Base-by-base conservation (phyloP, 2,329 filamentous ascomycete species). In the Epichloe festucae region DNA sequence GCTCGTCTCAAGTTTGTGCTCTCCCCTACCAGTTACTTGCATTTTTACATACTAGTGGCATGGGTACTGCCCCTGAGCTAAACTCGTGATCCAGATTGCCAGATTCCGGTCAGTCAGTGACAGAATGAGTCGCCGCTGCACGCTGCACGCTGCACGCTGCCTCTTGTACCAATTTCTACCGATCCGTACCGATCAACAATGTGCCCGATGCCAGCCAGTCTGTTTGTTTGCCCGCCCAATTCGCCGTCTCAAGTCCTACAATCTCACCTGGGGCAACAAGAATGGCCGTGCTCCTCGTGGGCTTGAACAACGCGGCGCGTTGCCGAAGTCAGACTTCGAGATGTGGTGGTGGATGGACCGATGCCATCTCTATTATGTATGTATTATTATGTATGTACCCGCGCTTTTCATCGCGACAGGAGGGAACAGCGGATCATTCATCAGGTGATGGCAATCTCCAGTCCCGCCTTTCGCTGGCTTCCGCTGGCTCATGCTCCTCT, bases 1-100 rank as follows among this genome's bases (percentile, higher is more conserved):
- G 55, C 51, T 58, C 60, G 65, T 67, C 65, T 67, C 65, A 66
- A 58, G 36, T 52, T 60, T 58, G 53, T 56, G 34, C 17, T 10
- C 31, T n/a, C 39, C 44, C 23, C 17, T 46, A 23, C 1, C 2
- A 23, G 5, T 4, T 61, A 61, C 60, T 60, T 62, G 60, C 58
- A 58, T 58, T 46, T 31, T 17, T 17, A 17, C 17, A 17, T 17
- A 10, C 41, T 49, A 49, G 53, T 38, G 51, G 34, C 51, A 46
- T 31, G 43, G 44, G 15, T 36, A 14, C 15, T 45, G 27, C 52
- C 54, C 54, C 55, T 55, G 55, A 52, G 27, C 47, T 50, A 52
- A 52, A 50, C 34, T 34, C 34, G 21, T 46, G 19, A n/a, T n/a
- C 46, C 17, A 34, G 44, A 52, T 11, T 17, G 19, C 7, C 17